Conservation (phyloP, 2,329 filamentous ascomycete genomes). For the Apiospora kogelbergensis region DNA sequence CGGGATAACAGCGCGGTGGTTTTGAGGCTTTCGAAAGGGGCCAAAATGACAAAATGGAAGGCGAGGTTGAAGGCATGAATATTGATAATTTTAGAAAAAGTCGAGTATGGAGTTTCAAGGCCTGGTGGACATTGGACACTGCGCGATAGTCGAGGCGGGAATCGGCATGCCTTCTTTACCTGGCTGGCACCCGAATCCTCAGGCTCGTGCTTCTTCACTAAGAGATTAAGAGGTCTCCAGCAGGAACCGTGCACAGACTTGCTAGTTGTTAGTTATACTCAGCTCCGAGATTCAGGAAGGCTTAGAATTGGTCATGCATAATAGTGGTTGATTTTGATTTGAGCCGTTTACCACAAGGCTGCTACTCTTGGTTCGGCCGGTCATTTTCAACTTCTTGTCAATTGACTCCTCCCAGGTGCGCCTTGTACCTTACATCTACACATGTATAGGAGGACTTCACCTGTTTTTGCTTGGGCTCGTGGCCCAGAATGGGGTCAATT, state of each 20-base stretch:
- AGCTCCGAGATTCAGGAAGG: constrained; percentile 6
- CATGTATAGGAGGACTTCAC: neutral
- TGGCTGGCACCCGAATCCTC: neutral
- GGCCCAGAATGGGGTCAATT: neutral
- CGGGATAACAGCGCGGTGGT: neutral
- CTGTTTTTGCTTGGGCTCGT: neutral
- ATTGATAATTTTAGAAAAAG: neutral
- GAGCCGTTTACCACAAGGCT: neutral
- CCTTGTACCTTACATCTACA: neutral
- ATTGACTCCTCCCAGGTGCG: neutral
- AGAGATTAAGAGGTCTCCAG: neutral
- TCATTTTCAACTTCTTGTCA: neutral
- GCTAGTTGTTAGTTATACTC: neutral
- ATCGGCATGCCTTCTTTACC: neutral
- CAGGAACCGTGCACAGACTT: neutral
- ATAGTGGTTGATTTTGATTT: neutral
- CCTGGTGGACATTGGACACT: neutral
- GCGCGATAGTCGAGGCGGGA: neutral
- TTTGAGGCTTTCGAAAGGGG: neutral
- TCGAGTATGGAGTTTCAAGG: neutral
- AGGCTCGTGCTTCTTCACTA: neutral
- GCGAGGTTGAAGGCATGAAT: neutral
- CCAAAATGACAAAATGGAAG: neutral
- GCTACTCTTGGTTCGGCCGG: neutral
- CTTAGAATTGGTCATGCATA: neutral